Conservation (phyloP, 2,329 filamentous ascomycete species). For the Colletotrichum incanum region DNA sequence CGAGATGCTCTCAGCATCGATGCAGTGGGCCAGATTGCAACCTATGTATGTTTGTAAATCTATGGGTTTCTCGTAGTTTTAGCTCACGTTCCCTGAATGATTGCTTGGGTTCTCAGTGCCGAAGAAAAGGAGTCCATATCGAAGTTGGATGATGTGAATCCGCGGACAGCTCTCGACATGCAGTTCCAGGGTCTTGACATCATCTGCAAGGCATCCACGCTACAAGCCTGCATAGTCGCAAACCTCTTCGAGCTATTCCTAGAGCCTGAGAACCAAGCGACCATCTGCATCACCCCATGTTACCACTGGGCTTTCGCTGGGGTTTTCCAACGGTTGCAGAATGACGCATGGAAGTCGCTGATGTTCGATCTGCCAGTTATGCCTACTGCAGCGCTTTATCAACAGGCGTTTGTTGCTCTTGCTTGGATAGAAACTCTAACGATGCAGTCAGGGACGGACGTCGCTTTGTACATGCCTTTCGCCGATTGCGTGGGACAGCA, state of each 20-base stretch:
- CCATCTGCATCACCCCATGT: slow-evolving; percentile 17
- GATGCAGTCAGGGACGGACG: not conserved
- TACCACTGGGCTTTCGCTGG: slow-evolving; percentile 20
- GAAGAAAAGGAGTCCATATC: not conserved
- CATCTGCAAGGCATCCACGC: not conserved
- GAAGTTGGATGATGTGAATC: not conserved
- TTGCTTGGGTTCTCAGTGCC: not conserved
- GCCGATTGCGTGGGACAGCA: slow-evolving; percentile 20
- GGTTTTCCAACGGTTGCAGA: not conserved
- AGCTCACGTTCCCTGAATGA: not conserved
- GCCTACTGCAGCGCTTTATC: slow-evolving; percentile 5
- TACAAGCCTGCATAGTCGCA: slow-evolving; percentile 13
- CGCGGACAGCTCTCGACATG: not conserved
- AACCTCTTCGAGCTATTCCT: slow-evolving; percentile 6
- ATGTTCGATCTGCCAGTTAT: slow-evolving; percentile 23
- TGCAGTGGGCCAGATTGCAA: slow-evolving; percentile 24
- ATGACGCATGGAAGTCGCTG: slow-evolving; percentile 11
- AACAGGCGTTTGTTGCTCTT: slow-evolving; percentile 19
- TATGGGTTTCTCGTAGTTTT: too few species aligned
- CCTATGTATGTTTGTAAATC: not conserved
- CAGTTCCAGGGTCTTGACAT: slow-evolving; percentile 12
- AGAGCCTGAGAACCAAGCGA: not conserved
- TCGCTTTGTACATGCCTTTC: slow-evolving; percentile 22
- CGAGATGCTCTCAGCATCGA: slow-evolving; percentile 16
- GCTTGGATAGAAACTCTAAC: slow-evolving; percentile 8